Evolutionary conservation across 2,329 filamentous ascomycete genomes (phyloP), one percentile per base, ranked within the genome.

Genomic region (Venturia nashicola): DNA sequence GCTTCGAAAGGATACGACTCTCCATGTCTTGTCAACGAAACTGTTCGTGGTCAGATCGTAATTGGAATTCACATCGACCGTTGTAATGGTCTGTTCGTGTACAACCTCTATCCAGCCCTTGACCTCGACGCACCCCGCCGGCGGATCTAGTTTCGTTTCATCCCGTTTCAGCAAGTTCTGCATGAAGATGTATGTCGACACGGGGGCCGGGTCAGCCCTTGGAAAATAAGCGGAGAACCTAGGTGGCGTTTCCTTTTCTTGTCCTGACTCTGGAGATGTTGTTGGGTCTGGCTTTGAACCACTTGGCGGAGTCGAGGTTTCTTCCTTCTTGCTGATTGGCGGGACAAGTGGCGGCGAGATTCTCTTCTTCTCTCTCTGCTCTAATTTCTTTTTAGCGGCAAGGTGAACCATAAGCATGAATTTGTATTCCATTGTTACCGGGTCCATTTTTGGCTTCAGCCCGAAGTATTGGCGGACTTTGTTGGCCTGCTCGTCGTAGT

Each of bases 91-190:
- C 55, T 70, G 72, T 9, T 71, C 68, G 7, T 79, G 79, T n/a
- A 73, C 69, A 3, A 81, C 68, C 64, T 81, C 77, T 1, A 82
- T 71, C 42, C 80, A 64, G 4, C 79, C 80, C 1, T 72, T 70
- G 14, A 82, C 74, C 0, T 76, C 65, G 61, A 81, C 74, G 3
- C 72, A 74, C 3, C 80, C 80, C 14, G 78, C 73, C 5, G 79
- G 78, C 0, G 75, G 69, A 43, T 76, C 72, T 7, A 69, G 63
- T 20, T 51, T 65, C 43, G 14, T 42, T 20, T 14, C 23, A 5
- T 44, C 16, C 27, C 44, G 62, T 18, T 65, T 59, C 34, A 23
- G 39, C 39, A 61, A 18, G 9, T 51, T 55, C 14, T 34, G 60
- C 61, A 64, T 20, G 65, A 65, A 65, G 23, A 60, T 27, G 20